phyloP scores from a whole-genome alignment of 2,329 filamentous ascomycete genomes.

The Aspergillus eucalypticola region DNA sequence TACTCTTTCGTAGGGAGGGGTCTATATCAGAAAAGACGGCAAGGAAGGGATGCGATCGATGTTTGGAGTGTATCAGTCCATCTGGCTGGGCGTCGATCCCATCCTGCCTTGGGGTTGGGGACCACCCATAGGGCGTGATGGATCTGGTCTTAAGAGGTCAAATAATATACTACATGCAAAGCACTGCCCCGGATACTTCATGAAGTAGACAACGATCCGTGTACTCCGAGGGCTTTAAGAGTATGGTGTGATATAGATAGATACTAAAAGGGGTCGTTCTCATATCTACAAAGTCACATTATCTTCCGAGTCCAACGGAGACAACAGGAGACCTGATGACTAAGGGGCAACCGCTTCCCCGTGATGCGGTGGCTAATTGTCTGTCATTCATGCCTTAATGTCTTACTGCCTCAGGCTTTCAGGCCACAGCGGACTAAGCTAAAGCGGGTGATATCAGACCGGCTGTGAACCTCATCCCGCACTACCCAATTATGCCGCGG shows the following conservation, averaged over 20 bases:
- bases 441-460: conserved; percentile 26
- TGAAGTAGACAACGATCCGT: no score
- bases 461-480: conserved; percentile 27
- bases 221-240: no score
- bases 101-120: conserved; percentile 9
- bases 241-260: no score
- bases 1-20: neutral
- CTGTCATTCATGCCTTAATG: conserved; percentile 9
- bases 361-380: neutral
- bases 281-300: no score
- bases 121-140: neutral
- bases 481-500: conserved; percentile 24
- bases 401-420: conserved; percentile 17
- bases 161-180: no score
- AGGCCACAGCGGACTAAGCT: neutral
- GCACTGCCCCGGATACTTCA: no score
- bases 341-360: no score
- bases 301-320: no score
- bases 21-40: neutral
- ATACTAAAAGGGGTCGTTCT: no score
- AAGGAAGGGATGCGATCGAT: neutral
- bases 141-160: no score
- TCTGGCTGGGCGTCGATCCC: conserved; percentile 7
- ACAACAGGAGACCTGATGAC: no score
- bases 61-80: neutral